Conservation (phyloP, 116 monocot genomes). For the Dioscorea cayenensis region DNA sequence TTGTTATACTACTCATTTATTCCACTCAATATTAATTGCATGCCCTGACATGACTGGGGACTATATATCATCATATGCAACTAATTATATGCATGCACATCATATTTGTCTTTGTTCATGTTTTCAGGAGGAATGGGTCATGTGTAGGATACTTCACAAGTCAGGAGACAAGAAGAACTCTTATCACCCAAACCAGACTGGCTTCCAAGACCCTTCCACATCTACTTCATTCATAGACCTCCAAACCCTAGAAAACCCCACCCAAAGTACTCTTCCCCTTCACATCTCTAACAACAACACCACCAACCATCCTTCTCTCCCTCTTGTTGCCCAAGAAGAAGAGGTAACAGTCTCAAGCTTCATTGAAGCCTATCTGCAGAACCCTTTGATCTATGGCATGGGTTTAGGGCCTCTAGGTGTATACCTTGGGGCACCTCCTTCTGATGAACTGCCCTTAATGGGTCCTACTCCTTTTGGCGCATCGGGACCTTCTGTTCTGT, state of each 20-base stretch:
- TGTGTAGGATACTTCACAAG: conserved; percentile 94
- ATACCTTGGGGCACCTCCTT: background rate
- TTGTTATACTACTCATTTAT: background rate
- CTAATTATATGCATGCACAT: conserved; percentile 1
- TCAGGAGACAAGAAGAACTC: conserved; percentile 35
- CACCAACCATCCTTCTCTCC: conserved; percentile 7
- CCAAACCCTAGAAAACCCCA: conserved; percentile 40
- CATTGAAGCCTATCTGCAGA: conserved; percentile 34
- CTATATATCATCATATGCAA: background rate
- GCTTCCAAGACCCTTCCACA: conserved; percentile 17
- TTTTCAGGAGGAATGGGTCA: conserved; percentile 98
- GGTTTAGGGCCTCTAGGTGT: conserved; percentile 4
- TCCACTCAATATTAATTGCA: background rate
- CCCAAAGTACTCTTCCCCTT: conserved; percentile 1
- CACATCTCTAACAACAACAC: conserved; percentile 1
- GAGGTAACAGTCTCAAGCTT: conserved; percentile 22
- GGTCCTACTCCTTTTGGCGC: conserved; percentile 3
- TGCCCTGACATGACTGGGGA: background rate
- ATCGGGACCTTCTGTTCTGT: conserved; percentile 29
- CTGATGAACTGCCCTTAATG: conserved; percentile 15
- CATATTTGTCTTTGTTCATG: background rate
- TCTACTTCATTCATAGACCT: conserved; percentile 18
- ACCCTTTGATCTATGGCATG: conserved; percentile 25
- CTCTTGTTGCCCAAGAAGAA: conserved; percentile 1
- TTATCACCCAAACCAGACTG: conserved; percentile 21